Percentiles rank a stretch among this genome's conserved stretches.
Evolutionary conservation across 1,139 yeast genomes (phyloP).

Genomic region (Geotrichum carabidarum): DNA sequence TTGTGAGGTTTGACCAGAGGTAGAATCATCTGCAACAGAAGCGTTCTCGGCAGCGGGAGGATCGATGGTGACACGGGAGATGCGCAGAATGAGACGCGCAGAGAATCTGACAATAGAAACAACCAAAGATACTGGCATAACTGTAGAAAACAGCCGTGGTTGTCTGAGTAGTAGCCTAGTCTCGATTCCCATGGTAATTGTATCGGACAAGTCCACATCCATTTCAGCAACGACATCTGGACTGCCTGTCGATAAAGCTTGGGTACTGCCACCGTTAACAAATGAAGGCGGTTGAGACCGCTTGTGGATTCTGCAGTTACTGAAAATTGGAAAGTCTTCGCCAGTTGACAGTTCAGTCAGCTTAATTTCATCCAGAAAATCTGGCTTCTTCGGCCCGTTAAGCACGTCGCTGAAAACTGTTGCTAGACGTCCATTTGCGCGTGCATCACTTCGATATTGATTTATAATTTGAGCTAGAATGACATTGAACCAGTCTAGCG

Average conservation of each 20-base stretch:
- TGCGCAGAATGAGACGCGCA: slow-evolving; percentile 62
- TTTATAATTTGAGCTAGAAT: slow-evolving; percentile 85
- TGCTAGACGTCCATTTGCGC: slow-evolving; percentile 75
- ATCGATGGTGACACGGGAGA: slow-evolving; percentile 47
- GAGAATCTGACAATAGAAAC: slow-evolving; percentile 89
- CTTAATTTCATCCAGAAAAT: slow-evolving; percentile 68
- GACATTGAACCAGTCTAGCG: slow-evolving; percentile 95
- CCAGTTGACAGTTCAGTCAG: slow-evolving; percentile 91
- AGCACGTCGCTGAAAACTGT: slow-evolving; percentile 60
- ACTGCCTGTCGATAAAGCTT: slow-evolving; percentile 21
- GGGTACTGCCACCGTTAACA: background rate
- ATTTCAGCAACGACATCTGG: slow-evolving; percentile 67
- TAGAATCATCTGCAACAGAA: slow-evolving; percentile 31
- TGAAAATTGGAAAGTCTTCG: slow-evolving; percentile 90
- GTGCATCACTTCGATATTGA: slow-evolving; percentile 81
- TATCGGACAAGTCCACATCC: slow-evolving; percentile 89
- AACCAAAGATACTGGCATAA: slow-evolving; percentile 69
- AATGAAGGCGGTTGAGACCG: slow-evolving; percentile 35
- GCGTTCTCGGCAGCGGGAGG: background rate
- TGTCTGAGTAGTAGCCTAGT: slow-evolving; percentile 75
- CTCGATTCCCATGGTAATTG: slow-evolving; percentile 83
- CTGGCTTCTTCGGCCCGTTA: slow-evolving; percentile 59
- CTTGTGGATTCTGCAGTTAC: slow-evolving; percentile 72
- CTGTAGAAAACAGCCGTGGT: slow-evolving; percentile 79
- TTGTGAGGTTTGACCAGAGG: slow-evolving; percentile 50